Percentiles rank a stretch among this genome's conserved stretches.
Conservation (phyloP, 2,329 filamentous ascomycete genomes). For the Apiospora malaysiana region DNA sequence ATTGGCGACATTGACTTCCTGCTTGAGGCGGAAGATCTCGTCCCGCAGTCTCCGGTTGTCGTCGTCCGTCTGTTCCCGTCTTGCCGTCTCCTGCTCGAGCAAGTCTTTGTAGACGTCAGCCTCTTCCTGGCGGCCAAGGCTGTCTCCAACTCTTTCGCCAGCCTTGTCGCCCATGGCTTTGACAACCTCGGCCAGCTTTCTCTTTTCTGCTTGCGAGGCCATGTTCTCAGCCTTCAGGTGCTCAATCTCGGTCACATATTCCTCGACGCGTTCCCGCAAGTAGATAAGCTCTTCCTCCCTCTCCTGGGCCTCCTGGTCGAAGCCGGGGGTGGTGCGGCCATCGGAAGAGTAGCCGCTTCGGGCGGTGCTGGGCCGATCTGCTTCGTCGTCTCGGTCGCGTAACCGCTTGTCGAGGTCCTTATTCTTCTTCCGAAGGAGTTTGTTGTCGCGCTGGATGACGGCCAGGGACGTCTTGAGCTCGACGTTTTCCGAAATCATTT, state of each 20-base stretch:
- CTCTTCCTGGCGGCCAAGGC: slow-evolving; percentile 62
- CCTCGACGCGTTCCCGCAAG: slow-evolving; percentile 83
- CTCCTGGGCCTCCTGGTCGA: slow-evolving; percentile 67
- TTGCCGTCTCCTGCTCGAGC: slow-evolving; percentile 86
- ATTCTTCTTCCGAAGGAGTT: slow-evolving; percentile 77
- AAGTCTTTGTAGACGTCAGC: slow-evolving; percentile 95
- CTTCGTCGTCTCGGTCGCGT: slow-evolving; percentile 62
- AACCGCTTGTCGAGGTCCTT: slow-evolving; percentile 87
- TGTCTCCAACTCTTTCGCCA: slow-evolving; percentile 50
- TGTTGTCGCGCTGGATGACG: slow-evolving; percentile 89
- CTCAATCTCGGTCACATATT: slow-evolving; percentile 84
- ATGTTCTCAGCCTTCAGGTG: slow-evolving; percentile 79
- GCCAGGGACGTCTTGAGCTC: slow-evolving; percentile 91
- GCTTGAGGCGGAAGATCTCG: slow-evolving; percentile 77
- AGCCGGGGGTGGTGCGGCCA: slow-evolving; percentile 60
- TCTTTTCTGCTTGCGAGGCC: slow-evolving; percentile 82
- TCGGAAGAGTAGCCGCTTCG: slow-evolving; percentile 62
- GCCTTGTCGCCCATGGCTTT: slow-evolving; percentile 55
- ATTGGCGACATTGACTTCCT: slow-evolving; percentile 53
- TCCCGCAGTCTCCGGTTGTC: slow-evolving; percentile 85
- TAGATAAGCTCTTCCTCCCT: slow-evolving; percentile 87
- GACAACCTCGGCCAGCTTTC: slow-evolving; percentile 83
- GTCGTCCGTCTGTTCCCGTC: slow-evolving; percentile 88
- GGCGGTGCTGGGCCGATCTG: slow-evolving; percentile 63
- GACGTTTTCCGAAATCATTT: slow-evolving; percentile 97